Base-by-base conservation (phyloP, 768 basidiomycete genomes). In the Lactarius pseudohatsudake region DNA sequence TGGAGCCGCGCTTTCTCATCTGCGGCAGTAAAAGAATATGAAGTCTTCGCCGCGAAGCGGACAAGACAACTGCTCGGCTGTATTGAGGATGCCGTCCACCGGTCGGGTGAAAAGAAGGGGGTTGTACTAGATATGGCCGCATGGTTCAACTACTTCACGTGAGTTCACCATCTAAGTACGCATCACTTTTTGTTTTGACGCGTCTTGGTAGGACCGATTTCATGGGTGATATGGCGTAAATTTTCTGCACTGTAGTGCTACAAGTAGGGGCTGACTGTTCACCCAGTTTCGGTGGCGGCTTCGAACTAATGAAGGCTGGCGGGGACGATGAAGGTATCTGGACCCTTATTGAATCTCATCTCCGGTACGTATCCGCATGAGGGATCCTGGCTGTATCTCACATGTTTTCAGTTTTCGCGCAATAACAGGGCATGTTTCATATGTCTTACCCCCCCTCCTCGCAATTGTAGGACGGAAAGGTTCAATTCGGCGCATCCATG, bases 1-100 rank as follows among this genome's bases (percentile, higher is more conserved):
- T 85, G 84, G 84, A 80, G 79, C n/a, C 76, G 82, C 28, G 84
- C 79, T 0, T 79, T 85, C 73, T 83, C 74, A 57, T 78, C 78
- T 16, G 66, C 73, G 3, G 79, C 84, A 2, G 68, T 86, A 43
- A 81, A 80, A 69, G 81, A 79, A 18, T 85, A 84, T 62, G 79
- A 83, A 65, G 68, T 71, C 0, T 71, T 80, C 3, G 71, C 85
- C 26, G 73, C 74, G 1, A 71, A 71, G 22, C 71, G 83, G 16
- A 77, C 76, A 3, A 64, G 69, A 2, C 81, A 85, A 65, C 76
- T 85, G 1, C 75, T 81, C 11, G 80, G 81, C 10, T 64, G 69
- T 7, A 68, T 83, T 30, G 71, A 74, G 30, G 64, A 72, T 32
- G 26, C 56, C 36, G 30, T 57, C n/a, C n/a, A 36, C 3, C 38